phyloP scores from a whole-genome alignment of 768 basidiomycete genomes.

The Pulveroboletus sp. region DNA sequence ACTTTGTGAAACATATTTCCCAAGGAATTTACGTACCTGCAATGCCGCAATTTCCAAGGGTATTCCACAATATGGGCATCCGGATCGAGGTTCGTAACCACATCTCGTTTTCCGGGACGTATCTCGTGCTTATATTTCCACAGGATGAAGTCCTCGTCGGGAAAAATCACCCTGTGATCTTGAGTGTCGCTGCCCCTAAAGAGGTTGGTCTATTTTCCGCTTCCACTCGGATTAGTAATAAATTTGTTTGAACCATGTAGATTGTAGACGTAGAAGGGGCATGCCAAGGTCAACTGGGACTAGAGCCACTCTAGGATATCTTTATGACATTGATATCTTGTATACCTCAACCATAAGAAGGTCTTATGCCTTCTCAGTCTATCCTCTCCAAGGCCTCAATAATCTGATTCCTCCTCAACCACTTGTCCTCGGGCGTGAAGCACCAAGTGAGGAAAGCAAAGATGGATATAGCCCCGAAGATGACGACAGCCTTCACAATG shows the following conservation, averaged over 20 bases:
- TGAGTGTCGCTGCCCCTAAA: conserved; percentile 74
- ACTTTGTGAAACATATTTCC: conserved; percentile 3
- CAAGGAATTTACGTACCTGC: conserved; percentile 86
- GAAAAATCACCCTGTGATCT: conserved; percentile 52
- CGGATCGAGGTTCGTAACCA: conserved; percentile 68
- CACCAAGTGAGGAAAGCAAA: conserved; percentile 77
- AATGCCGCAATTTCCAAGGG: conserved; percentile 68
- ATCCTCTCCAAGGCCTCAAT: conserved; percentile 41
- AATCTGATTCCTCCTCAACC: conserved; percentile 67
- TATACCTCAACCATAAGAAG: background rate
- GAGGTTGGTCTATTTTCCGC: conserved; percentile 47
- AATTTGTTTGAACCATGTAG: conserved; percentile 26
- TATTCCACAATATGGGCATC: conserved; percentile 88
- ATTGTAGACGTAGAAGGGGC: conserved; percentile 76
- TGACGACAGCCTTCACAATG: conserved; percentile 58
- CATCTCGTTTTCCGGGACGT: background rate
- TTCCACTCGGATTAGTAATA: background rate
- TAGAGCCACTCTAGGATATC: conserved; percentile 44
- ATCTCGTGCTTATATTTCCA: conserved; percentile 5
- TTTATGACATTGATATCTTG: conserved; percentile 1
- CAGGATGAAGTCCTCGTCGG: conserved; percentile 74
- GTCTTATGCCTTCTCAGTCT: conserved; percentile 7
- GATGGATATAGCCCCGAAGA: conserved; percentile 73
- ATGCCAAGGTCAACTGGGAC: conserved; percentile 65
- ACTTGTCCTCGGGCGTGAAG: conserved; percentile 71